Base-by-base conservation (phyloP, 768 basidiomycete species). In the Suillus discolor region DNA sequence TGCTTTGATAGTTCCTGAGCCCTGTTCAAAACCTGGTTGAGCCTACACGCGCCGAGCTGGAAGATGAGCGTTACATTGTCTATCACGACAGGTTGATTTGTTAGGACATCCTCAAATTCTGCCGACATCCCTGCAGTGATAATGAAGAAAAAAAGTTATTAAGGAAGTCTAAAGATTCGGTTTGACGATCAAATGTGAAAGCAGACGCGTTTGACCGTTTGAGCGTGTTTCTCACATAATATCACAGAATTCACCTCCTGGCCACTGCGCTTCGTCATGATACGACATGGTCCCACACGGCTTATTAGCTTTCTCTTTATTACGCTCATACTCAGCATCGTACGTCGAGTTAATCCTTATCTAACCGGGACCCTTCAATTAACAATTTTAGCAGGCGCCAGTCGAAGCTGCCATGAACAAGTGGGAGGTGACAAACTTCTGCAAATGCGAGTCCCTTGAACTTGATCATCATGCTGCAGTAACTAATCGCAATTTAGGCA, bases 71-170 rank as follows among this genome's bases (percentile, higher is more conserved):
- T 60, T 69, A 97, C 96, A 81, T 99, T 99, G 84, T 99, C 97
- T 73, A 99, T 97, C 69, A 99, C 97, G 65, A 99, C 96, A 6
- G 97, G 97, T 79, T 99, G 97, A 82, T 98, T 99, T 65, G 96
- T 97, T 77, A 97, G 87, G 70, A 95, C 93, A 76, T 95, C 93
- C 77, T 95, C 93, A 79, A 89, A 94, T 81, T 94, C 93, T 63
- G 89, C 85, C 68, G 90, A 89, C 93, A 94, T 95, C 66, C 70
- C 36, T 61, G 57, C 55, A 65, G 31, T 38, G 23, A 62, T 38
- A 41, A 34, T 57, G n/a, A 61, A 16, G 62, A 45, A 68, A 67
- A 42, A 59, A 59, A 39, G 34, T 36, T 55, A 36, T 39, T 28
- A 60, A 28, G 18, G 20, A 18, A 60, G 2, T 25, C 25, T 20